Conservation (phyloP, 768 basidiomycete species). For the Panus rudis region DNA sequence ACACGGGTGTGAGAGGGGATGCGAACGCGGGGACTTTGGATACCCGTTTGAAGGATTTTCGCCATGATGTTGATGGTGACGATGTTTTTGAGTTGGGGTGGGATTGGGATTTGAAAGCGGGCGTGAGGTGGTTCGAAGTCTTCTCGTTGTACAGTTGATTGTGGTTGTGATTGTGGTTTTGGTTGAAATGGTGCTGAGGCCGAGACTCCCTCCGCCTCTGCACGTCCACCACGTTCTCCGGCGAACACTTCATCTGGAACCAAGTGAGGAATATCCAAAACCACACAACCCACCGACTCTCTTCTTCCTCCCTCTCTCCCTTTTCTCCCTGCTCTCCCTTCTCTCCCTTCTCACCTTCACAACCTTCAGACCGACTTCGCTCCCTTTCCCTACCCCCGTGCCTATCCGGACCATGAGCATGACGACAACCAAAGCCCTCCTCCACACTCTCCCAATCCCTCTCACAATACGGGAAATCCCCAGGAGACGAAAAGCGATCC, state of each 20-base stretch:
- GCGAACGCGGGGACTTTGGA: slow-evolving; percentile 65
- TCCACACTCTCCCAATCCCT: too few species aligned
- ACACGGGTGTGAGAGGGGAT: slow-evolving; percentile 58
- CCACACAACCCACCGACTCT: slow-evolving; percentile 3
- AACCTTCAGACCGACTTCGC: too few species aligned
- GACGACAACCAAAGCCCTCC: not conserved
- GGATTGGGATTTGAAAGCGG: slow-evolving; percentile 2
- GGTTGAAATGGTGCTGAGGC: not conserved
- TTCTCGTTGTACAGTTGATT: slow-evolving; percentile 1
- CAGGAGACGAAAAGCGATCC: too few species aligned
- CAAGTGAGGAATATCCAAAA: slow-evolving; percentile 11
- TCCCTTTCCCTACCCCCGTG: too few species aligned
- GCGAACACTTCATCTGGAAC: slow-evolving; percentile 18
- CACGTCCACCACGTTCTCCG: slow-evolving; percentile 17
- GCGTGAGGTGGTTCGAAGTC: slow-evolving; percentile 2
- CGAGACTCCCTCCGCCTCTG: not conserved
- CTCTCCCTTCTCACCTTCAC: too few species aligned
- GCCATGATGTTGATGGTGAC: slow-evolving; percentile 10
- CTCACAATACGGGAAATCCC: too few species aligned
- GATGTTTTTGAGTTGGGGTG: slow-evolving; percentile 9
- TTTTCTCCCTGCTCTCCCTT: too few species aligned
- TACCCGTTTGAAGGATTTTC: slow-evolving; percentile 37
- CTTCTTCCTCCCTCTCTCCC: slow-evolving; percentile 3
- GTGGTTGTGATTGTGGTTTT: not conserved
- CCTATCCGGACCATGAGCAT: too few species aligned